phyloP scores from a whole-genome alignment of 2,329 filamentous ascomycete species.

The Tricladium varicosporioides region DNA sequence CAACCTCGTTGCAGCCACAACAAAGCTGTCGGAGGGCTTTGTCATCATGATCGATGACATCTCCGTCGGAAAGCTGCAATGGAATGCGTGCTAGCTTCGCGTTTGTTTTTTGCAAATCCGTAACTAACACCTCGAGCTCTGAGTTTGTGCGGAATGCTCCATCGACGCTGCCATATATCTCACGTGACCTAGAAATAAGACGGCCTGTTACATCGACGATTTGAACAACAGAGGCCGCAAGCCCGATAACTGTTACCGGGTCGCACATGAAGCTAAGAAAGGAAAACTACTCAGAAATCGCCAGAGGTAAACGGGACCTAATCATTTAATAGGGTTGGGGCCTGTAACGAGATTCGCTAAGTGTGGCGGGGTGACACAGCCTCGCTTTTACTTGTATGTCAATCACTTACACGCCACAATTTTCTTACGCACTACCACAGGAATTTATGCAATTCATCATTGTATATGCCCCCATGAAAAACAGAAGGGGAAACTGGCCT shows the following conservation, averaged over 20 bases:
- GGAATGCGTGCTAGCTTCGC: neutral
- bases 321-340: too few species aligned
- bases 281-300: neutral
- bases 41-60: neutral
- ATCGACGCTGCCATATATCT: constrained; percentile 1
- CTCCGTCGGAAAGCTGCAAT: neutral
- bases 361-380: too few species aligned
- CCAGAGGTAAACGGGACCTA: too few species aligned
- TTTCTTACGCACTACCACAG: too few species aligned
- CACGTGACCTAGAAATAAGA: neutral
- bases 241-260: constrained; percentile 5
- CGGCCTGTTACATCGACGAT: neutral
- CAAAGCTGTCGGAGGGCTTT: constrained; percentile 3
- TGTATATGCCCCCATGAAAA: too few species aligned
- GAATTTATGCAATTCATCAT: too few species aligned
- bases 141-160: constrained; percentile 1
- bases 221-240: constrained; percentile 2
- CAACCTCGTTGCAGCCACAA: constrained; percentile 2
- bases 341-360: too few species aligned
- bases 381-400: too few species aligned
- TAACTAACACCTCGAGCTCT: constrained; percentile 1
- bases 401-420: too few species aligned
- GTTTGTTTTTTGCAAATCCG: constrained; percentile 1
- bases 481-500: too few species aligned
- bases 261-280: neutral